Conservation (phyloP, 495 filamentous ascomycete genomes). For the Penicillium antarcticum region DNA sequence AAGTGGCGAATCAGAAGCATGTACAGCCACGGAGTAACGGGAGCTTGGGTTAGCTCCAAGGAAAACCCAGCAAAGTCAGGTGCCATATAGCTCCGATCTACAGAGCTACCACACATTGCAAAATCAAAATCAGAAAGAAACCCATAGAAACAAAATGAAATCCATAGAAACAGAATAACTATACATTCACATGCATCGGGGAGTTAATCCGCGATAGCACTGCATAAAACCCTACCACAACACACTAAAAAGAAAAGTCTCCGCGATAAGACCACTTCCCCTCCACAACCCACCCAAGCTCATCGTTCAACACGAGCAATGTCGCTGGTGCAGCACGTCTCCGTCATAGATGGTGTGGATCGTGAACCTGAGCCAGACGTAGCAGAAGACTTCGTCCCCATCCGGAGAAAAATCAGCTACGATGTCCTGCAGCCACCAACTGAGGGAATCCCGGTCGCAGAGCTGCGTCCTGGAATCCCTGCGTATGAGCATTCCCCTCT, state of each 20-base stretch:
- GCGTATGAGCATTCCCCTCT: slow-evolving; percentile 52
- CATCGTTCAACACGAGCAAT: slow-evolving; percentile 25
- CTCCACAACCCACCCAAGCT: neutral
- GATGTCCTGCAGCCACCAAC: slow-evolving; percentile 25
- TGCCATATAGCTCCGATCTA: too few relatives aligned
- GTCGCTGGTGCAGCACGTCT: slow-evolving; percentile 45
- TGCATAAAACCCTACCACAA: neutral
- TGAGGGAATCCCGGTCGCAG: slow-evolving; percentile 9
- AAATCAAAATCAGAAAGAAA: too few relatives aligned
- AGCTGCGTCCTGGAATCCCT: slow-evolving; percentile 25
- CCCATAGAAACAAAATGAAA: too few relatives aligned
- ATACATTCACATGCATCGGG: too few relatives aligned
- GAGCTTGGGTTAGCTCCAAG: too few relatives aligned
- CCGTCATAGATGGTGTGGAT: slow-evolving; percentile 39
- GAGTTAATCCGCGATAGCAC: neutral
- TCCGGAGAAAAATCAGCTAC: slow-evolving; percentile 31
- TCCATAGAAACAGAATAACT: too few relatives aligned
- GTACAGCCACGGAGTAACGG: too few relatives aligned
- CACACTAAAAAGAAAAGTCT: neutral
- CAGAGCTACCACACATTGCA: too few relatives aligned
- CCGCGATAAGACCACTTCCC: neutral
- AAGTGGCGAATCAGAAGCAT: too few relatives aligned
- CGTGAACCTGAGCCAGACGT: slow-evolving; percentile 21
- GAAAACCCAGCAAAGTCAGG: too few relatives aligned
- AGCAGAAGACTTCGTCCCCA: slow-evolving; percentile 13